Percentiles rank a stretch among this genome's conserved stretches.
Conservation (phyloP, 2,329 filamentous ascomycete species). For the Fusarium sororula region DNA sequence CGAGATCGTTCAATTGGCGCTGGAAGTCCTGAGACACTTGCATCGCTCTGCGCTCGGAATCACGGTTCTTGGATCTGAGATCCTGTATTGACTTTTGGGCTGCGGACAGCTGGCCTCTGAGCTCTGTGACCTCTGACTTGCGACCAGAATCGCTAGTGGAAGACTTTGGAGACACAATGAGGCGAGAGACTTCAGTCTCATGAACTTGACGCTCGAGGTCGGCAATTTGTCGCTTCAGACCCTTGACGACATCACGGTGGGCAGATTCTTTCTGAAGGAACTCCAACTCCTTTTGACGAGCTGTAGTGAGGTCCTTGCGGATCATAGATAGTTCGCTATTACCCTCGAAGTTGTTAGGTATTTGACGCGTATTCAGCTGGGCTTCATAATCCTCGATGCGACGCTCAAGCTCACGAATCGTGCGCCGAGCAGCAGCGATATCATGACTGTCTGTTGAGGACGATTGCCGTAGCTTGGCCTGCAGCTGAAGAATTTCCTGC, state of each 20-base stretch:
- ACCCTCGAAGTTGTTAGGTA: conserved; percentile 51
- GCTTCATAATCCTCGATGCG: conserved; percentile 65
- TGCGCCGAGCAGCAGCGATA: conserved; percentile 67
- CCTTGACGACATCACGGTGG: conserved; percentile 69
- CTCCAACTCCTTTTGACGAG: conserved; percentile 72
- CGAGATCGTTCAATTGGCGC: conserved; percentile 63
- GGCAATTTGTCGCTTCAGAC: conserved; percentile 70
- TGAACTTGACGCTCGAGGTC: conserved; percentile 75
- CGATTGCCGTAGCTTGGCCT: conserved; percentile 55
- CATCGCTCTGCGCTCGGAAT: conserved; percentile 59
- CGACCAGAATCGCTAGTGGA: conserved; percentile 61
- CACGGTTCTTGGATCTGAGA: conserved; percentile 57
- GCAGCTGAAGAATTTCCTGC: conserved; percentile 63
- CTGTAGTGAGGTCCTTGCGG: conserved; percentile 68
- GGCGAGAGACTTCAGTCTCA: conserved; percentile 66
- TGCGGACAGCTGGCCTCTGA: conserved; percentile 68
- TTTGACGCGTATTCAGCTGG: conserved; percentile 49
- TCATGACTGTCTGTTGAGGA: conserved; percentile 62
- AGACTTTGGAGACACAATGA: conserved; percentile 56
- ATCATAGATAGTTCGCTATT: conserved; percentile 67
- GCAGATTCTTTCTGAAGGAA: conserved; percentile 71
- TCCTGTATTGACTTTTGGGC: conserved; percentile 69
- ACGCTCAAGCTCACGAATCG: conserved; percentile 71
- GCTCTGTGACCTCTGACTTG: conserved; percentile 65
- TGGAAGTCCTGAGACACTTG: conserved; percentile 59